Evolutionary conservation across 169 alveolate species (phyloP).

Genomic region (Blepharisma undulans): DNA sequence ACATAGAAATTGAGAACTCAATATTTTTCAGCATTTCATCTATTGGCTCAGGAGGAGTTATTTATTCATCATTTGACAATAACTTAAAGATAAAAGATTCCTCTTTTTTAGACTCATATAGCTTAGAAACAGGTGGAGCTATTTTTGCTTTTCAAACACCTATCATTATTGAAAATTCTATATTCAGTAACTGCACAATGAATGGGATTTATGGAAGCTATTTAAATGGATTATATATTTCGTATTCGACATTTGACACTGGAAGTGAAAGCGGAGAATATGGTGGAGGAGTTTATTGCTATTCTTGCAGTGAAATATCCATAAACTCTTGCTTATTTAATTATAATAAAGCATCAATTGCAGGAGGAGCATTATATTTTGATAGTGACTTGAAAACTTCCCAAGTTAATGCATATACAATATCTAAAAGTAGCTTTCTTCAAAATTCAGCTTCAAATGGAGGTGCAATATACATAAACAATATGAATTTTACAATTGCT

Average conservation of each 20-base stretch:
- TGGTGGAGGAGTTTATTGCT: no score
- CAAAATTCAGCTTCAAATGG: not conserved
- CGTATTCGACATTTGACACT: no score
- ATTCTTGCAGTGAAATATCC: not conserved
- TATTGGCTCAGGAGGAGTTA: not conserved
- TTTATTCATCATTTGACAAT: no score
- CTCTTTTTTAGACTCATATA: not conserved
- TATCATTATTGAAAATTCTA: not conserved
- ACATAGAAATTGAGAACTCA: not conserved
- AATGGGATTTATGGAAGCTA: no score
- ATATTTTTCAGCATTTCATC: not conserved
- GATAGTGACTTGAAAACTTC: not conserved
- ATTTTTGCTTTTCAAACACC: not conserved
- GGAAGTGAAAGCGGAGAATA: no score
- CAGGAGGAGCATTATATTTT: not conserved
- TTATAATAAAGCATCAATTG: not conserved
- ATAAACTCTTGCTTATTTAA: not conserved
- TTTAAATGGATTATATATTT: no score
- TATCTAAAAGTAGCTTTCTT: not conserved
- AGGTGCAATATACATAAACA: not conserved
- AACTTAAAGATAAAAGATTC: not conserved
- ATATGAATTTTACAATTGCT: not conserved
- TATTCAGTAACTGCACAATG: not conserved
- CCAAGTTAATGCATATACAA: not conserved
- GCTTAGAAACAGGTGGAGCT: not conserved